These are phyloP conservation scores for Polysphondylium violaceum DNA, from an alignment of 78 protist species.

Conservation along the genomic window DNA sequence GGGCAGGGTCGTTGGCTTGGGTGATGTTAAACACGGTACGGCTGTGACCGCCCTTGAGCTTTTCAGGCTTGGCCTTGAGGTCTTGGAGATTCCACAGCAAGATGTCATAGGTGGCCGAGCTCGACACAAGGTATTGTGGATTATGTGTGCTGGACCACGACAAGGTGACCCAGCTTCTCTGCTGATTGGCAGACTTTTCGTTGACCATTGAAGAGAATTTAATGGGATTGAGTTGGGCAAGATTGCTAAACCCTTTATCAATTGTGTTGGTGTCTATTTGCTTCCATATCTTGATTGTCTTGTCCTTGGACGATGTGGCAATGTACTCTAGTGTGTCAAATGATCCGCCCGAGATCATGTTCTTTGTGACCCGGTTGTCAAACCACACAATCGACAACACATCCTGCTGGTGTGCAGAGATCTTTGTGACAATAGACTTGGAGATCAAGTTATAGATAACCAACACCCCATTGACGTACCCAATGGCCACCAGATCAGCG, in stretches of 20 bases:
- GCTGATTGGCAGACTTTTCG: background rate
- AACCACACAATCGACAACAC: slow-evolving; percentile 39
- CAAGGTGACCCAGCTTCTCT: slow-evolving; percentile 42
- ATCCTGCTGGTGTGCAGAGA: slow-evolving; percentile 45
- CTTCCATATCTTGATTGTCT: slow-evolving; percentile 65
- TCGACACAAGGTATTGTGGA: slow-evolving; percentile 58
- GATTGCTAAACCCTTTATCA: slow-evolving; percentile 27
- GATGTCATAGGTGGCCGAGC: slow-evolving; percentile 18
- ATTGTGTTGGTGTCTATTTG: slow-evolving; percentile 5
- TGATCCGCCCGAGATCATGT: too few species aligned
- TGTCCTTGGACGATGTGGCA: slow-evolving; percentile 64
- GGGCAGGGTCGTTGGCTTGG: background rate
- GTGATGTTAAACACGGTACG: slow-evolving; percentile 43
- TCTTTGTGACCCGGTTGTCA: background rate
- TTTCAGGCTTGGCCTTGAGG: slow-evolving; percentile 28
- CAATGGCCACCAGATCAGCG: slow-evolving; percentile 35
- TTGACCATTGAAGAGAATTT: background rate
- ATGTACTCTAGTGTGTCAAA: background rate
- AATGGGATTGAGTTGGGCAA: background rate
- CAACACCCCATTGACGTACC: slow-evolving; percentile 58
- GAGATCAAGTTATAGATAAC: slow-evolving; percentile 27
- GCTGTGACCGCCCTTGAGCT: slow-evolving; percentile 21
- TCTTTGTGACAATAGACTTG: background rate
- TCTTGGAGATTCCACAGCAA: slow-evolving; percentile 33
- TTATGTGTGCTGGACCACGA: slow-evolving; percentile 7